Evolutionary conservation across 768 basidiomycete species (phyloP).

Genomic region (Leccinum ochraceum): DNA sequence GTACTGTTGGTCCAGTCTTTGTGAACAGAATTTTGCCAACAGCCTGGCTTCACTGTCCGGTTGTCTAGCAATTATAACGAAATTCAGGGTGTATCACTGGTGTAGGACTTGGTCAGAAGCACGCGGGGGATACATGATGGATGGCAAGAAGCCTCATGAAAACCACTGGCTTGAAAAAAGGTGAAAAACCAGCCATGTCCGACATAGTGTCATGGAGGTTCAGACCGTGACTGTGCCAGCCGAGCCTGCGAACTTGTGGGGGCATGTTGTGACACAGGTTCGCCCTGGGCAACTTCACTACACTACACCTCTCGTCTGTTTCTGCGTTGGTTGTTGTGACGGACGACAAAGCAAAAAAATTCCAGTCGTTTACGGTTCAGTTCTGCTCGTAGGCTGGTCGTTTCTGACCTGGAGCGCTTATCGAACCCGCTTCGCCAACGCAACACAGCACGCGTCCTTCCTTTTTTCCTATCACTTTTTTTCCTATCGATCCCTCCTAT

Average conservation of each 20-base stretch:
- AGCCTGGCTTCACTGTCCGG: too few species aligned
- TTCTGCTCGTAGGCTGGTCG: conserved; percentile 31
- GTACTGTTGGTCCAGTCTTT: too few species aligned
- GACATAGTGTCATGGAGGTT: too few species aligned
- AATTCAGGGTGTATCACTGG: too few species aligned
- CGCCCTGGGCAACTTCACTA: conserved; percentile 7
- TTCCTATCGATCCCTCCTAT: conserved; percentile 29
- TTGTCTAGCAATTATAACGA: too few species aligned
- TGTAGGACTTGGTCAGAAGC: background rate
- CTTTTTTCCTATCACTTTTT: conserved; percentile 34
- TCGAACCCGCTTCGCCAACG: conserved; percentile 37
- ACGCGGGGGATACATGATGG: background rate
- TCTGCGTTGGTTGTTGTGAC: conserved; percentile 39
- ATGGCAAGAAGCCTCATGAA: too few species aligned
- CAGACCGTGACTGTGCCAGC: conserved; percentile 43
- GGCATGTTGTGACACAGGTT: conserved; percentile 20
- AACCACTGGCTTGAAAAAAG: too few species aligned
- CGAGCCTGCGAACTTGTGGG: conserved; percentile 32
- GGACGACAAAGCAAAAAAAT: conserved; percentile 32
- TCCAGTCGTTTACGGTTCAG: conserved; percentile 31
- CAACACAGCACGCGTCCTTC: conserved; percentile 38
- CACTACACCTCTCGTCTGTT: conserved; percentile 19
- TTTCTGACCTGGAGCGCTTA: conserved; percentile 34
- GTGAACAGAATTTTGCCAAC: too few species aligned
- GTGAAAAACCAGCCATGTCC: too few species aligned